Evolutionary conservation across 805 yeast species (phyloP), one percentile per base, ranked within the genome.

Genomic region (Wickerhamiella spandovensis): DNA sequence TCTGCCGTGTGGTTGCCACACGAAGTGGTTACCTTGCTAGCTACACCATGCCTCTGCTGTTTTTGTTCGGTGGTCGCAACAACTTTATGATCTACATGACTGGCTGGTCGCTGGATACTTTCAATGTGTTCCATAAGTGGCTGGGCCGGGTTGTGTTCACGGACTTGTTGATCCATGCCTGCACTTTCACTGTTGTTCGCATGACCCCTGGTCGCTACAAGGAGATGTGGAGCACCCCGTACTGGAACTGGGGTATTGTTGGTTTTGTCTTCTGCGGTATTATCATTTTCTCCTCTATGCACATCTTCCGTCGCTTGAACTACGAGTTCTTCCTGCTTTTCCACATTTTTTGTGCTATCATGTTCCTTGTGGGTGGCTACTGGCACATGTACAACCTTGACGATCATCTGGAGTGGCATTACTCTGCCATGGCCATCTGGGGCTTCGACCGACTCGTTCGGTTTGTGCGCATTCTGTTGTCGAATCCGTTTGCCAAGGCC

Each of bases 51-150:
- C 90, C 92, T 0, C 61, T 74, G 6, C 61, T 79, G n/a, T 74
- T 77, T 53, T 64, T 82, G 50, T 81, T 82, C 63, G 83, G 84
- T 12, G 81, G 81, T 28, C 71, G 87, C 58, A 82, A 82, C 59
- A 82, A 81, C 60, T 75, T 82, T 37, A 67, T 81, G 59, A 73
- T 73, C 53, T 69, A 67, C 60, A 51, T 79, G 10, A 72, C 84
- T 1, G 83, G 84, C 1, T 69, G 80, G 64, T 61, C 75, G 0
- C 78, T 73, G 54, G 62, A 78, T 6, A 69, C 79, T 2, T 81
- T 82, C 65, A 67, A 76, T 52, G 65, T 69, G 43, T 75, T 72
- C 57, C 90, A 83, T 64, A 78, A 73, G 61, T 78, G 83, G 81
- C 63, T 72, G 46, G 81, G 83, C 1, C 70, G 81, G 54, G 66